These are phyloP conservation scores for Xylariaceae sp. DNA, from an alignment of 2,329 filamentous ascomycete species.

Conservation along the genomic window DNA sequence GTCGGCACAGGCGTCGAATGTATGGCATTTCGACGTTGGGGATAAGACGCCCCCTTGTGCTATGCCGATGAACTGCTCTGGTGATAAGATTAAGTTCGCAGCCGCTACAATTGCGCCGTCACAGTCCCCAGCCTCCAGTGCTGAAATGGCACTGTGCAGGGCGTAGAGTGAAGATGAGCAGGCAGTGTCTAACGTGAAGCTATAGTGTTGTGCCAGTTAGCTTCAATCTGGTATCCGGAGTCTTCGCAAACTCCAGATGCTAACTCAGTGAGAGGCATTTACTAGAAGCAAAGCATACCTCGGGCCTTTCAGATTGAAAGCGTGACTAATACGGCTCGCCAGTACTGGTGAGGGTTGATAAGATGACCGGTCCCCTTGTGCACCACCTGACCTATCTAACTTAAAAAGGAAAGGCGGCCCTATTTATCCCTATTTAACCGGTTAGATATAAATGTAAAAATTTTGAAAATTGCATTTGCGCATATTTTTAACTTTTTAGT, in stretches of 20 bases:
- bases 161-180: constrained; percentile 30
- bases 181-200: constrained; percentile 29
- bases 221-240: constrained; percentile 5
- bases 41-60: constrained; percentile 33
- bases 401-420: too few species aligned
- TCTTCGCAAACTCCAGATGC: background rate
- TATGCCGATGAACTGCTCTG: constrained; percentile 17
- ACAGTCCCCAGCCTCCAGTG: constrained; percentile 19
- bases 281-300: constrained; percentile 7
- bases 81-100: constrained; percentile 21
- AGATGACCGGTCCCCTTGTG: too few species aligned
- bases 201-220: background rate
- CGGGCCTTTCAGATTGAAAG: constrained; percentile 28
- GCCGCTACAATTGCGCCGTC: constrained; percentile 23
- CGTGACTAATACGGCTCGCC: constrained; percentile 29
- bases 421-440: too few species aligned
- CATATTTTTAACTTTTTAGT: too few species aligned
- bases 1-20: constrained; percentile 42
- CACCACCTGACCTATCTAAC: too few species aligned
- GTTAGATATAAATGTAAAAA: too few species aligned
- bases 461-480: too few species aligned
- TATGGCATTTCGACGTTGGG: constrained; percentile 32
- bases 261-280: background rate
- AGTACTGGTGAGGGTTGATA: too few species aligned
- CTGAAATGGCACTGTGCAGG: constrained; percentile 19